These are phyloP conservation scores for Fusarium newnesense DNA, from an alignment of 2,329 filamentous ascomycete species.

Conservation along the genomic window DNA sequence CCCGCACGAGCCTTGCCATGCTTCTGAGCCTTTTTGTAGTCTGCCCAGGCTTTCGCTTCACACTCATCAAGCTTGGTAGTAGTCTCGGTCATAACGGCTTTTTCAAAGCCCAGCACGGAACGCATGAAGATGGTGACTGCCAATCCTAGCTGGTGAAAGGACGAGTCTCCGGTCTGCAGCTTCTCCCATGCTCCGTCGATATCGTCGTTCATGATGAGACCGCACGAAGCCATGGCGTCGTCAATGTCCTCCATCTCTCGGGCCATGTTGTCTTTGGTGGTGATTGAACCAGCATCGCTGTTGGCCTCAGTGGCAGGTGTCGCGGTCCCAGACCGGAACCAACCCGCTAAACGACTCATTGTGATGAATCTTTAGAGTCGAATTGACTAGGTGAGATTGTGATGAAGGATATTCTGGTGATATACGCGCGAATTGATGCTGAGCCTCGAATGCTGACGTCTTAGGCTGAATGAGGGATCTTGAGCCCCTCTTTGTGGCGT, in stretches of 20 bases:
- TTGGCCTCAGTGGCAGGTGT: conserved; percentile 45
- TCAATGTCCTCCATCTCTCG: conserved; percentile 65
- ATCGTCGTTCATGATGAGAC: conserved; percentile 88
- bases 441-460: conserved; percentile 38
- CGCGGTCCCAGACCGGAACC: conserved; percentile 58
- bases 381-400: not conserved
- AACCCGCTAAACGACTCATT: conserved; percentile 62
- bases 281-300: conserved; percentile 44
- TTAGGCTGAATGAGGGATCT: conserved; percentile 29
- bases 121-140: conserved; percentile 86
- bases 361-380: not conserved
- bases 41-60: conserved; percentile 79
- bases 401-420: not conserved
- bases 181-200: conserved; percentile 83
- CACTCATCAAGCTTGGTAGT: conserved; percentile 76
- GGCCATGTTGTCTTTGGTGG: conserved; percentile 45
- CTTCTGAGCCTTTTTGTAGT: conserved; percentile 79
- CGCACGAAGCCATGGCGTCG: conserved; percentile 71
- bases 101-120: conserved; percentile 90
- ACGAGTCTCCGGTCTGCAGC: conserved; percentile 77
- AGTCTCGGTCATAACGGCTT: conserved; percentile 88
- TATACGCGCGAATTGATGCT: conserved; percentile 6
- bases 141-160: conserved; percentile 88
- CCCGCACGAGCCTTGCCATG: conserved; percentile 55
- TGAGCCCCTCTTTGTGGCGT: conserved; percentile 37